Conservation (phyloP, 129 eudicot genomes). For the Saussurea involucrata region DNA sequence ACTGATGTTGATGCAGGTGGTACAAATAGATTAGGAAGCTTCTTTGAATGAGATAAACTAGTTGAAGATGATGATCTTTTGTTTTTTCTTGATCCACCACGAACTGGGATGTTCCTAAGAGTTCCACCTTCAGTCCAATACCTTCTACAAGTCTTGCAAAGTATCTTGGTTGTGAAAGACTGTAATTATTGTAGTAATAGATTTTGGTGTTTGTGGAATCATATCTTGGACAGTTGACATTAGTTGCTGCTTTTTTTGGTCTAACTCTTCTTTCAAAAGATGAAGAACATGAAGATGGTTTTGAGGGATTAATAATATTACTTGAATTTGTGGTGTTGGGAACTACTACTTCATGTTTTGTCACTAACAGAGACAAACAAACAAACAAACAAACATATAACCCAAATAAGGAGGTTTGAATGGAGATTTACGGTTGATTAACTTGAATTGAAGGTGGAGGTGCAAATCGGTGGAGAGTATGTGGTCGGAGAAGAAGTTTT, state of each 20-base stretch:
- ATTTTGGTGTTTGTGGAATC: constrained; percentile 83
- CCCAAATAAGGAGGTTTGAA: too few relatives aligned
- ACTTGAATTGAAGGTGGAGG: too few relatives aligned
- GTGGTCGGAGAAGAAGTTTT: too few relatives aligned
- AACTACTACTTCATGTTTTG: constrained; percentile 44
- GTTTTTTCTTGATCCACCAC: constrained; percentile 90
- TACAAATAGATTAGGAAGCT: constrained; percentile 28
- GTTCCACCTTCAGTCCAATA: constrained; percentile 97
- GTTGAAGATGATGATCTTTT: constrained; percentile 49
- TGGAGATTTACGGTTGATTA: too few relatives aligned
- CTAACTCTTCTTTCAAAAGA: constrained; percentile 57
- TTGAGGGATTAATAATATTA: constrained; percentile 19
- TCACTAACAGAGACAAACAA: too few relatives aligned
- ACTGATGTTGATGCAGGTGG: constrained; percentile 26
- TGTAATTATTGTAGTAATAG: constrained; percentile 90
- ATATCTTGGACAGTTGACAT: constrained; percentile 78
- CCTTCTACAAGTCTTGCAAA: constrained; percentile 87
- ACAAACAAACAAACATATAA: too few relatives aligned
- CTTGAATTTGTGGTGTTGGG: constrained; percentile 31
- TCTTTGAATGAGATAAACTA: constrained; percentile 21
- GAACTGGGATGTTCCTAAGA: constrained; percentile 80
- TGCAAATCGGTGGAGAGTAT: too few relatives aligned
- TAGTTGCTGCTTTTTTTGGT: constrained; percentile 58
- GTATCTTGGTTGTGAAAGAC: constrained; percentile 87
- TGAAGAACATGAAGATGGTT: constrained; percentile 34